Evolutionary conservation across 495 filamentous ascomycete genomes (phyloP), one percentile per base, ranked within the genome.

Genomic region (Cudoniella acicularis): DNA sequence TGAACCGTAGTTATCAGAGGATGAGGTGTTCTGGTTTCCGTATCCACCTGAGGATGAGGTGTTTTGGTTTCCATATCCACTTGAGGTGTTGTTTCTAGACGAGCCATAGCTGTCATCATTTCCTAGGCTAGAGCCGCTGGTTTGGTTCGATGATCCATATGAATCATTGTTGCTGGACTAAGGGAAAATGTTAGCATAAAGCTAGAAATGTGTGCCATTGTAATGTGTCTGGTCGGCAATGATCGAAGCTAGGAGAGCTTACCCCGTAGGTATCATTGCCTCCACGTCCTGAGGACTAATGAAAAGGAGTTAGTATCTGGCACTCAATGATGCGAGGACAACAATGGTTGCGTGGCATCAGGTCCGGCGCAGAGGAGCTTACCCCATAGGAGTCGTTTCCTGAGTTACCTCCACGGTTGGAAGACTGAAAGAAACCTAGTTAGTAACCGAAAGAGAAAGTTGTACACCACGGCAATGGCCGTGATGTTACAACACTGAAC

Each of bases 231-330:
- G 16, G 36, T 9, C 6, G 43, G 43, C 43, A 46, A 46, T 46
- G 27, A 22, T 47, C 3, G 8, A 43, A 25, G 11, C 2, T 10
- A 16, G 26, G 22, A 50, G 47, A 17, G 16, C 59, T 57, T 52
- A 61, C 59, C 18, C 53, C 49, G 42, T 59, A 59, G 56, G 23
- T 46, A 48, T 54, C 24, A 21, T 42, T 52, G 18, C 54, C 54
- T 50, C 58, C 59, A 47, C 42, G 42, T 26, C 53, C 53, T n/a
- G 47, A 36, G 20, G 56, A 59, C 43, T 50, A 24, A 41, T 3
- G 17, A 49, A 43, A 30, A 22, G 22, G 22, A 50, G 45, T 50
- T 50, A 50, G 48, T 50, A 22, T n/a, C n/a, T 50, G 21, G 45
- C 6, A 10, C 22, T 50, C 48, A 8, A 8, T n/a, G 21, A n/a